These are phyloP conservation scores for Phytophthora rubi DNA, from an alignment of 352 stramenopile genomes.

Conservation along the genomic window DNA sequence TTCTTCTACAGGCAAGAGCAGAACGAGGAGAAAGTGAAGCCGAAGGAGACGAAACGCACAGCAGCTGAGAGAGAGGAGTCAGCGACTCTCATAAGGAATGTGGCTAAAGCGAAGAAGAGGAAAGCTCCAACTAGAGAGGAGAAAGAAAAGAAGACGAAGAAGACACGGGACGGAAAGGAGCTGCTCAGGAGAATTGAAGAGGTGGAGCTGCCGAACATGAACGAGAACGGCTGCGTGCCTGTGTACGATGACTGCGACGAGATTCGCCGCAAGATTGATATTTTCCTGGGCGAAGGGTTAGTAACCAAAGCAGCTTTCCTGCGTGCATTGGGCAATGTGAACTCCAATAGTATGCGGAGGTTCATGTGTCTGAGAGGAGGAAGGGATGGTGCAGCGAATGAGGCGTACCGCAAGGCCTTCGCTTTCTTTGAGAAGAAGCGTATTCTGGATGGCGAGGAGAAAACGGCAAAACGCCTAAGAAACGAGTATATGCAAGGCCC, in stretches of 20 bases:
- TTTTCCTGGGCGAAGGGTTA: neutral
- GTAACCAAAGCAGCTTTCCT: neutral
- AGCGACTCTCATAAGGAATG: neutral
- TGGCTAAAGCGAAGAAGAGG: neutral
- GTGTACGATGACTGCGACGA: conserved; percentile 5
- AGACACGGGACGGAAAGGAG: neutral
- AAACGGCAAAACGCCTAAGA: neutral
- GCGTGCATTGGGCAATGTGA: neutral
- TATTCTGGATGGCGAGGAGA: neutral
- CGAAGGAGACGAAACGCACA: conserved; percentile 29
- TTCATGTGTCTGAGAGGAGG: neutral
- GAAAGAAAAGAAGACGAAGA: neutral
- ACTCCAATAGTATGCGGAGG: conserved; percentile 1
- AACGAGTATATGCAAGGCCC: conserved; percentile 2
- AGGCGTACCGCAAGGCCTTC: neutral
- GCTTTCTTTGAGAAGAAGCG: conserved; percentile 2
- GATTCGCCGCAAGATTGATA: neutral
- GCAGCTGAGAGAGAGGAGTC: neutral
- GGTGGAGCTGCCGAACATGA: neutral
- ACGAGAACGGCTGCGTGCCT: neutral
- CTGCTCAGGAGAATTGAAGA: conserved; percentile 1
- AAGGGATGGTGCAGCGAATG: neutral
- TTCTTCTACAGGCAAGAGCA: conserved; percentile 46
- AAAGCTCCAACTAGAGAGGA: neutral
- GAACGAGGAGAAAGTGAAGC: conserved; percentile 21